Base-by-base conservation (phyloP, 192 early-diverging fungal species). In the Chytriomyces hyalinus region DNA sequence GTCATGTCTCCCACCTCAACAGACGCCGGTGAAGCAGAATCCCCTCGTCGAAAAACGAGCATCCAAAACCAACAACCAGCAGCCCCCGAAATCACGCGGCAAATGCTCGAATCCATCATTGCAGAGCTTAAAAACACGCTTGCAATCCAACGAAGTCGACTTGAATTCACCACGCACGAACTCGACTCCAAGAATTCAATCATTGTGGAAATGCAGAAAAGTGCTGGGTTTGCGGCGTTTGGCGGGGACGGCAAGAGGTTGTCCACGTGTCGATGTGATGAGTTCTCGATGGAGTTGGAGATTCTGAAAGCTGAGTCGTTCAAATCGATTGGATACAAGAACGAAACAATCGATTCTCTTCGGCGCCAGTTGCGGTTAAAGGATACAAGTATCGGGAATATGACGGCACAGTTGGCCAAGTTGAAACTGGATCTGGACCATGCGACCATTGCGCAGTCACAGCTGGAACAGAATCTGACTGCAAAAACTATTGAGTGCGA, bases 321-420 rank as follows among this genome's bases (percentile, higher is more conserved):
- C 1, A 67, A 20, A 11, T 46, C 66, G 4, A 13, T 64, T 22
- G 10, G 9, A 64, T 48, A 43, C 43, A 67, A 67, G 47, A 48
- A 47, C 66, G 66, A 67, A 43, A 48, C 28, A 11, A 67, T 67
- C 66, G 66, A 43, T 43, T 67, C 66, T 48, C 66, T 67, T 3
- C 28, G 46, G 4, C 8, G 28, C 17, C 28, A 67, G 15, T n/a
- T 67, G 22, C 13, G n/a, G 15, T 8, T 48, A 15, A 67, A 67
- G 20, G 66, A 67, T n/a, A 67, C 28, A 9, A 22, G 17, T 3
- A 15, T 67, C 13, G 11, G 47, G 45, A 67, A 28, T 11, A 11
- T 67, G 28, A 48, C 17, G 4, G 24, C 17, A 13, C 66, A 67
- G 66, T n/a, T 67, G 8, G 66, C 53, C 15, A 57, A 57, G 53